Conservation (phyloP, 2,329 filamentous ascomycete genomes). For the Sporothrix inflata region DNA sequence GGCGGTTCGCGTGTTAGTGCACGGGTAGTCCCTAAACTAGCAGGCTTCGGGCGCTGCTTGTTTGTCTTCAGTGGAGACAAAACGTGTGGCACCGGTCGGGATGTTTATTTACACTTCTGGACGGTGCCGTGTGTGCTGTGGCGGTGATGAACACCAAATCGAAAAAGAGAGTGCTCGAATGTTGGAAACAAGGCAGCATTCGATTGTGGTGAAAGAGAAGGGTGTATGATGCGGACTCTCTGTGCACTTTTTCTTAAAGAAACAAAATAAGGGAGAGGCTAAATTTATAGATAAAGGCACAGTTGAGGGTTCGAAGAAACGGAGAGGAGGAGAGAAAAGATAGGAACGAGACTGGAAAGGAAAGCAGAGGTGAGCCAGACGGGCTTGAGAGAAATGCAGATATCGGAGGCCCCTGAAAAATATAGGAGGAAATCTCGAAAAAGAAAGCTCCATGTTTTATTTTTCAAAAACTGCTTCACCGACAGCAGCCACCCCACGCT, state of each 20-base stretch:
- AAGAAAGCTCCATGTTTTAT: neutral
- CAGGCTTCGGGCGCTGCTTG: neutral
- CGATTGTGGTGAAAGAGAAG: neutral
- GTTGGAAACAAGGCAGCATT: neutral
- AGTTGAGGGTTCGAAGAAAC: neutral
- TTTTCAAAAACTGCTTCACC: neutral
- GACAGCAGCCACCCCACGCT: neutral
- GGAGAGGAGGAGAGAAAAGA: neutral
- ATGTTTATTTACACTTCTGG: neutral
- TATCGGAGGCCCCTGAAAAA: neutral
- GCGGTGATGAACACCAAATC: neutral
- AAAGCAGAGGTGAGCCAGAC: too few relatives aligned
- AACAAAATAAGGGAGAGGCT: neutral
- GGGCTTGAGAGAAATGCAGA: neutral
- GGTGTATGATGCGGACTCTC: too few relatives aligned
- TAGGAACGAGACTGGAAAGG: too few relatives aligned
- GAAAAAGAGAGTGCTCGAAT: neutral
- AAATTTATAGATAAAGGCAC: neutral
- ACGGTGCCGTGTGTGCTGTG: neutral
- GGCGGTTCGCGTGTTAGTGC: neutral
- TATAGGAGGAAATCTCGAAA: neutral
- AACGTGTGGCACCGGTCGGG: neutral
- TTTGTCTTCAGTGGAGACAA: neutral
- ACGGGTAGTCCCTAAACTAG: conserved; percentile 8
- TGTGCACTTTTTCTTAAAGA: too few relatives aligned